Percentiles rank a stretch among this genome's conserved stretches.
phyloP scores from a whole-genome alignment of 495 filamentous ascomycete genomes.

The Penicillium coprophilum region DNA sequence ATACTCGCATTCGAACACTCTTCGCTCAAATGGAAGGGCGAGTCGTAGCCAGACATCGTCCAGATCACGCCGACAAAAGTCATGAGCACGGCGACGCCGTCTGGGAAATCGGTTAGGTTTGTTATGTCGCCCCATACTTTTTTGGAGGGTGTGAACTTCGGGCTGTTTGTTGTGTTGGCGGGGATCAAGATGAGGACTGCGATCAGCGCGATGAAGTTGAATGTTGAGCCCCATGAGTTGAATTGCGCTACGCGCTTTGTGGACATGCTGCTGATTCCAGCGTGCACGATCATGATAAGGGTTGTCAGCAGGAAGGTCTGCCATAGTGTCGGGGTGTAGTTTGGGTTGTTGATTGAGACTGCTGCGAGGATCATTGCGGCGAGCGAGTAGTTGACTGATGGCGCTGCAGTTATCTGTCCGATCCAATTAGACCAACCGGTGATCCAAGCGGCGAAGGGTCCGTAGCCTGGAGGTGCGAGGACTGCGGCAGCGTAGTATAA shows the following conservation, averaged over 20 bases:
- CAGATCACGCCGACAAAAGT: slow-evolving; percentile 67
- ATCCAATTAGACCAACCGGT: slow-evolving; percentile 79
- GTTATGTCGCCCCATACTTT: slow-evolving; percentile 72
- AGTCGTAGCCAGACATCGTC: slow-evolving; percentile 71
- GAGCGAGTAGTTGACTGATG: slow-evolving; percentile 61
- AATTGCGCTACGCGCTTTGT: slow-evolving; percentile 73
- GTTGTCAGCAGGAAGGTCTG: slow-evolving; percentile 70
- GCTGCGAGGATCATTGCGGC: slow-evolving; percentile 74
- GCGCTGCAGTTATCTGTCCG: slow-evolving; percentile 68
- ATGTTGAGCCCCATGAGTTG: slow-evolving; percentile 71
- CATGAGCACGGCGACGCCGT: slow-evolving; percentile 72
- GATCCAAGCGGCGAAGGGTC: slow-evolving; percentile 72
- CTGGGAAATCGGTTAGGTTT: slow-evolving; percentile 67
- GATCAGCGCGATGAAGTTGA: slow-evolving; percentile 70
- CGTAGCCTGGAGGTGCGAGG: slow-evolving; percentile 72
- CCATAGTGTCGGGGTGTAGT: slow-evolving; percentile 63
- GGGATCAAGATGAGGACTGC: slow-evolving; percentile 71
- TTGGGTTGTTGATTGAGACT: slow-evolving; percentile 64
- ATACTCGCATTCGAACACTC: slow-evolving; percentile 77
- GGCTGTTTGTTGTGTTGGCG: slow-evolving; percentile 54
- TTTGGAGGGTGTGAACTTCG: slow-evolving; percentile 61
- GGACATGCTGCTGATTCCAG: slow-evolving; percentile 70
- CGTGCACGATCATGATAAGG: slow-evolving; percentile 69
- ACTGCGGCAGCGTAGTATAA: slow-evolving; percentile 79
- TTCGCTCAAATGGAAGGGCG: slow-evolving; percentile 73